phyloP scores from a whole-genome alignment of 495 filamentous ascomycete genomes.

The Xeromyces bisporus region DNA sequence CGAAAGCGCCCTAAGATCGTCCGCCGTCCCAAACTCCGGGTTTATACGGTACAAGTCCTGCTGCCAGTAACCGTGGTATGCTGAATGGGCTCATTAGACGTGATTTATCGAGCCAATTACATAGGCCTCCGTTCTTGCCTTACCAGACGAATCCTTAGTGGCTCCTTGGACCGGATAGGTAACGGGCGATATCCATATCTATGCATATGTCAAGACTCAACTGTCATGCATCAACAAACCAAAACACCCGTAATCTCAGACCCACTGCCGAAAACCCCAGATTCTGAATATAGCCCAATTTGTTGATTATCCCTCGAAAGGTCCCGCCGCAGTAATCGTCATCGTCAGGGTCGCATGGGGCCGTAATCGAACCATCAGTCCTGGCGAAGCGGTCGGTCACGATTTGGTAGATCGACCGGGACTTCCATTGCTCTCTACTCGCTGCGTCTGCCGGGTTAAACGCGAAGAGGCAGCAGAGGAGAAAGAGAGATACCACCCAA shows the following conservation, averaged over 20 bases:
- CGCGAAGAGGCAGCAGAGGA: neutral
- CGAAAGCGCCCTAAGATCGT: constrained; percentile 38
- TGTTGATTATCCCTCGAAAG: constrained; percentile 46
- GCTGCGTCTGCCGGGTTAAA: constrained; percentile 5
- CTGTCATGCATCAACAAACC: no score
- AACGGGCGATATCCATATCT: constrained; percentile 43
- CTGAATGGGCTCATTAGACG: constrained; percentile 25
- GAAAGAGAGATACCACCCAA: neutral
- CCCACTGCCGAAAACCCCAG: constrained; percentile 55
- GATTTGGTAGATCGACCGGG: constrained; percentile 34
- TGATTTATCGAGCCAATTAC: constrained; percentile 28
- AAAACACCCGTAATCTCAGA: no score
- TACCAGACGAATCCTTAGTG: constrained; percentile 44
- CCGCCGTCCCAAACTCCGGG: constrained; percentile 39
- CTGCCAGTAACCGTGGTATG: constrained; percentile 56
- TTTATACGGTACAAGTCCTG: constrained; percentile 45
- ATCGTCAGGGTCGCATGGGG: constrained; percentile 12
- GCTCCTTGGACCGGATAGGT: constrained; percentile 4
- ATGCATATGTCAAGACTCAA: no score
- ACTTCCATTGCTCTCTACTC: constrained; percentile 6
- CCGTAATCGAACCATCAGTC: constrained; percentile 36
- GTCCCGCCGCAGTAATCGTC: constrained; percentile 51
- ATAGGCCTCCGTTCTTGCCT: no score
- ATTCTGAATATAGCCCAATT: constrained; percentile 30
- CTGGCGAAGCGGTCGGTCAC: constrained; percentile 53